A percentile compares a stretch with the other conserved stretches of the same genome.
These are phyloP conservation scores for Monosporascus sp. DNA, from an alignment of 2,329 filamentous ascomycete species.

Conservation along the genomic window DNA sequence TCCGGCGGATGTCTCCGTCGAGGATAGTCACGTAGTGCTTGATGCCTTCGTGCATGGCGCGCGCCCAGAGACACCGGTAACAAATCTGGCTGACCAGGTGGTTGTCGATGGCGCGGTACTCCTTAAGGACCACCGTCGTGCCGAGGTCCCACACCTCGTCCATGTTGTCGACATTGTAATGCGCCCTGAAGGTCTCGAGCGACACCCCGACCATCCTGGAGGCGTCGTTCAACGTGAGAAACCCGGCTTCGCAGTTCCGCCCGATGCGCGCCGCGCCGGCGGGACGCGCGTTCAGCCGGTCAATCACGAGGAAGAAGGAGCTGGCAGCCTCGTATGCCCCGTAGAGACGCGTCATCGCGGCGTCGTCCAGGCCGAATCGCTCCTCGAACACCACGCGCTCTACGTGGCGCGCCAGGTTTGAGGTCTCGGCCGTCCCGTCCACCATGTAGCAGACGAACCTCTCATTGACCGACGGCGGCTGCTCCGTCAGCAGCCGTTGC, in stretches of 20 bases:
- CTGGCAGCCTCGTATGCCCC: constrained; percentile 4
- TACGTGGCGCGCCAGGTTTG: constrained; percentile 8
- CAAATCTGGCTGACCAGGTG: constrained; percentile 6
- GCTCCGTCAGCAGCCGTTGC: constrained; percentile 3
- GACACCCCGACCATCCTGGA: constrained; percentile 1
- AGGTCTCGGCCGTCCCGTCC: constrained; percentile 3
- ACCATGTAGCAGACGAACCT: constrained; percentile 4
- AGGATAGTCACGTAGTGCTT: constrained; percentile 7
- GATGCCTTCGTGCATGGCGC: constrained; percentile 2
- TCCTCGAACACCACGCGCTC: constrained; percentile 9
- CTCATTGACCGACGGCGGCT: constrained; percentile 5
- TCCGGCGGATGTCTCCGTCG: constrained; percentile 4
- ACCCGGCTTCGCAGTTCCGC: constrained; percentile 1
- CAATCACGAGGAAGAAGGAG: constrained; percentile 7
- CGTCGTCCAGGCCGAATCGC: constrained; percentile 6
- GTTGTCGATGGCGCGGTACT: constrained; percentile 1
- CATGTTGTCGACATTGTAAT: constrained; percentile 2
- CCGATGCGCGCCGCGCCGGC: constrained; percentile 5
- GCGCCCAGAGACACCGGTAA: constrained; percentile 5
- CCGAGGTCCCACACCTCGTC: constrained; percentile 7
- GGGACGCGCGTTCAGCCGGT: neutral
- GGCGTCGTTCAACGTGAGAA: constrained; percentile 6
- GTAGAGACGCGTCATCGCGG: constrained; percentile 6
- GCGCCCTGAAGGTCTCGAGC: neutral
- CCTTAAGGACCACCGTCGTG: constrained; percentile 3